Conservation (phyloP, 1,139 yeast species). For the Yamadazyma atlantica region DNA sequence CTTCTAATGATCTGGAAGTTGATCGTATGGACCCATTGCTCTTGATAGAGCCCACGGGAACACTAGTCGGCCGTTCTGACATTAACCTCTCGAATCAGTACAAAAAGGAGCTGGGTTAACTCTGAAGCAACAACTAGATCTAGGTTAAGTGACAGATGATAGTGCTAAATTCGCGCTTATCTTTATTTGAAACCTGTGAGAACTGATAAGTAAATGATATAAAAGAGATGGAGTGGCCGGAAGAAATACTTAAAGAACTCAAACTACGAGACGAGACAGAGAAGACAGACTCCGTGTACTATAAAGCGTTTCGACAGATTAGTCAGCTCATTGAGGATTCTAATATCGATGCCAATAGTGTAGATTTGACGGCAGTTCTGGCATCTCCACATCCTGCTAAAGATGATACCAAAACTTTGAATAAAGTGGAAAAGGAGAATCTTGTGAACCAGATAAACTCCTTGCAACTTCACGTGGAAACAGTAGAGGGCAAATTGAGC, state of each 20-base stretch:
- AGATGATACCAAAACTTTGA: neutral
- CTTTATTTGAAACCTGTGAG: too few relatives aligned
- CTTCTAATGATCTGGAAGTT: conserved; percentile 3
- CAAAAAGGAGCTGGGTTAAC: too few relatives aligned
- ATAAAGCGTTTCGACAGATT: conserved; percentile 33
- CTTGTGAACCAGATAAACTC: conserved; percentile 26
- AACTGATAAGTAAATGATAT: too few relatives aligned
- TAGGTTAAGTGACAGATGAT: too few relatives aligned
- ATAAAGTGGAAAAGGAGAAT: conserved; percentile 12
- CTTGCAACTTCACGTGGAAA: conserved; percentile 24
- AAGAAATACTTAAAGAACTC: conserved; percentile 26
- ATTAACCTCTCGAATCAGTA: neutral
- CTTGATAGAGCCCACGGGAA: neutral
- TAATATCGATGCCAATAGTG: conserved; percentile 1
- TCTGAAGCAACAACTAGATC: too few relatives aligned
- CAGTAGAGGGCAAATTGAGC: conserved; percentile 17
- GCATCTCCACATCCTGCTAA: neutral
- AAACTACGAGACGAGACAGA: conserved; percentile 33
- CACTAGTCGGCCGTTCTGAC: neutral
- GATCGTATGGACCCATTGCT: conserved; percentile 5
- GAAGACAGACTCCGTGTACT: conserved; percentile 31
- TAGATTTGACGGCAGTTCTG: conserved; percentile 1
- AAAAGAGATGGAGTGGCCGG: conserved; percentile 18
- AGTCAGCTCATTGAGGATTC: conserved; percentile 13
- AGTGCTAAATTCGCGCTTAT: too few relatives aligned